Conservation (phyloP, 2,329 filamentous ascomycete genomes). For the Aureobasidium sp. region DNA sequence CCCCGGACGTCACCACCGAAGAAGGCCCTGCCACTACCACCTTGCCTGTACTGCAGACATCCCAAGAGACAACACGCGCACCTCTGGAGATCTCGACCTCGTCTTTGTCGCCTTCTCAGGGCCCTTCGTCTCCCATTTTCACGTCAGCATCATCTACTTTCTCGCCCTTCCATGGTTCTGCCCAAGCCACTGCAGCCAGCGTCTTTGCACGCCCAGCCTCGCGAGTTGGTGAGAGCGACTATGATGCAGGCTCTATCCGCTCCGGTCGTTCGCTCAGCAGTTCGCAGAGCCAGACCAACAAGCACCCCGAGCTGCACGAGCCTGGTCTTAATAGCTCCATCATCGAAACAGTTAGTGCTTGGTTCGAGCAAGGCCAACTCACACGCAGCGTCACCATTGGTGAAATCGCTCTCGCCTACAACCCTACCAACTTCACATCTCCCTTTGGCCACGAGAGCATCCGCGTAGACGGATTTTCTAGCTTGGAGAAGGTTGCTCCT, state of each 20-base stretch:
- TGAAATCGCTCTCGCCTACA: slow-evolving; percentile 83
- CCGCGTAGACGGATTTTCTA: slow-evolving; percentile 76
- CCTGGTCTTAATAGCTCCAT: slow-evolving; percentile 81
- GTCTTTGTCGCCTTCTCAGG: slow-evolving; percentile 4
- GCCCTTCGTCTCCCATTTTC: slow-evolving; percentile 19
- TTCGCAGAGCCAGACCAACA: slow-evolving; percentile 54
- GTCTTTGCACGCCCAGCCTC: slow-evolving; percentile 24
- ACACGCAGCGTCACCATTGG: slow-evolving; percentile 70
- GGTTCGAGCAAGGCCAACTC: slow-evolving; percentile 66
- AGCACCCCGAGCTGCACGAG: slow-evolving; percentile 72
- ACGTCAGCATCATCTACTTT: slow-evolving; percentile 21
- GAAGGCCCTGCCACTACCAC: slow-evolving; percentile 19
- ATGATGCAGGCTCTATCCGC: slow-evolving; percentile 84
- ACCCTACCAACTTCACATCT: slow-evolving; percentile 43
- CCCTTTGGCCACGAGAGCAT: slow-evolving; percentile 52
- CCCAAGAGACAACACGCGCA: slow-evolving; percentile 2
- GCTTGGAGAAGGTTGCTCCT: slow-evolving; percentile 85
- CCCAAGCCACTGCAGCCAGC: slow-evolving; percentile 17
- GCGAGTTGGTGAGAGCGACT: slow-evolving; percentile 21
- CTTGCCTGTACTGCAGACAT: slow-evolving; percentile 19
- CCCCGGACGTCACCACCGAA: slow-evolving; percentile 31
- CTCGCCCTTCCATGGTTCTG: slow-evolving; percentile 22
- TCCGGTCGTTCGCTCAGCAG: slow-evolving; percentile 73
- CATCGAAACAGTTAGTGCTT: slow-evolving; percentile 82
- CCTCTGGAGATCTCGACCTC: slow-evolving; percentile 10